phyloP scores from a whole-genome alignment of 2,329 filamentous ascomycete species.

The Aspergillus tubingensis region DNA sequence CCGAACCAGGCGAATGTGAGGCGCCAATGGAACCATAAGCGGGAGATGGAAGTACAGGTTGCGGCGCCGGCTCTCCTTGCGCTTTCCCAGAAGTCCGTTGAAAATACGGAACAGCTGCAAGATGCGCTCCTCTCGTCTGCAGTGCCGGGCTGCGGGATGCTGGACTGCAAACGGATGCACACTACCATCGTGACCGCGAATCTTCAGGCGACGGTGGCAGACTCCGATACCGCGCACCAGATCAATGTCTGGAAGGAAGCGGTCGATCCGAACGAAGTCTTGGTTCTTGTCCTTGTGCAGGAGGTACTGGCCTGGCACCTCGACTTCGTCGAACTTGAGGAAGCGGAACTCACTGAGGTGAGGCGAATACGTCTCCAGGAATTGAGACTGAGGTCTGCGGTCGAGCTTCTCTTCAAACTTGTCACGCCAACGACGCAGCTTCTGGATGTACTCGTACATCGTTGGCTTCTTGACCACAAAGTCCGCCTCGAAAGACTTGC shows the following conservation, averaged over 20 bases:
- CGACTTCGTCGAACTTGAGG: slow-evolving; percentile 97
- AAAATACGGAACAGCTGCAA: slow-evolving; percentile 96
- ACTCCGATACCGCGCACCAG: slow-evolving; percentile 86
- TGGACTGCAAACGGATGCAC: slow-evolving; percentile 96
- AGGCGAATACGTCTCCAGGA: slow-evolving; percentile 82
- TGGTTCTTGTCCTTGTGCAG: slow-evolving; percentile 99
- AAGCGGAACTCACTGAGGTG: slow-evolving; percentile 96
- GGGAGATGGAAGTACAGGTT: slow-evolving; percentile 96
- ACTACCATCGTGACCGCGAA: slow-evolving; percentile 95
- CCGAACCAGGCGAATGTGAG: slow-evolving; percentile 91
- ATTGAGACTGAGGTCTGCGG: slow-evolving; percentile 70
- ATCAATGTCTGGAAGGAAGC: slow-evolving; percentile 93
- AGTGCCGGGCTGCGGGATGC: slow-evolving; percentile 89
- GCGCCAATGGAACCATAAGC: slow-evolving; percentile 91
- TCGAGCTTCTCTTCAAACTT: slow-evolving; percentile 98
- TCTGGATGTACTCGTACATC: slow-evolving; percentile 98
- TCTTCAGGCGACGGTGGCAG: slow-evolving; percentile 89
- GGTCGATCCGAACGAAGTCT: slow-evolving; percentile 95
- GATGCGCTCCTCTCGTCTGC: slow-evolving; percentile 90
- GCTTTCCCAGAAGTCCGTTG: slow-evolving; percentile 85
- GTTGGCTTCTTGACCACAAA: slow-evolving; percentile 94
- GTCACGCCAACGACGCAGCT: slow-evolving; percentile 91
- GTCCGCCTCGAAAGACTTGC: slow-evolving; percentile 95
- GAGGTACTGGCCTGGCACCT: slow-evolving; percentile 94
- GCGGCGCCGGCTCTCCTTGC: slow-evolving; percentile 90